phyloP scores from a whole-genome alignment of 129 eudicot genomes.

The Tanacetum coccineum region DNA sequence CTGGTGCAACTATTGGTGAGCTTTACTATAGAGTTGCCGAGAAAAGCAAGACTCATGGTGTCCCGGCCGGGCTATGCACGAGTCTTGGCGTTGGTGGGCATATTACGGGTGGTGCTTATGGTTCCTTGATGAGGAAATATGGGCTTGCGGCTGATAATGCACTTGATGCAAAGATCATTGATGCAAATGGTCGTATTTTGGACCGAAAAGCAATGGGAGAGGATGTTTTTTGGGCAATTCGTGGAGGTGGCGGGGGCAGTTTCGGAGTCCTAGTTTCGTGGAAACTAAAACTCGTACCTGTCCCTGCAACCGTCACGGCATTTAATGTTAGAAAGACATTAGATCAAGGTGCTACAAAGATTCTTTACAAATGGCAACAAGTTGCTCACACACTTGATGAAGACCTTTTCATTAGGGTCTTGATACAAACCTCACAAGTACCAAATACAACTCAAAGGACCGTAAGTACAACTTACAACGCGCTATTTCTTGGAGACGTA shows the following conservation, averaged over 20 bases:
- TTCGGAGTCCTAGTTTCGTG: conserved; percentile 66
- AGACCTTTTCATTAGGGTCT: conserved; percentile 36
- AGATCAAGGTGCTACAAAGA: conserved; percentile 39
- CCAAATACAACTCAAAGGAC: conserved; percentile 40
- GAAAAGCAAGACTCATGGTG: conserved; percentile 56
- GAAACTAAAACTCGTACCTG: conserved; percentile 64
- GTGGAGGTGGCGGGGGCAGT: conserved; percentile 78
- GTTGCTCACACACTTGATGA: conserved; percentile 32
- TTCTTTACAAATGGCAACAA: conserved; percentile 41
- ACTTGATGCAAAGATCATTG: conserved; percentile 57
- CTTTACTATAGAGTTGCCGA: conserved; percentile 58
- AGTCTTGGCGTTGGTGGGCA: conserved; percentile 85
- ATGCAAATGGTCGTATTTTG: conserved; percentile 43
- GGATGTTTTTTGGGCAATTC: conserved; percentile 76
- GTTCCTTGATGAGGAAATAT: conserved; percentile 71
- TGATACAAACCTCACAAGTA: conserved; percentile 16
- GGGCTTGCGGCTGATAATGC: conserved; percentile 78
- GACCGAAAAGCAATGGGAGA: conserved; percentile 75
- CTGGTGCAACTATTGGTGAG: conserved; percentile 45
- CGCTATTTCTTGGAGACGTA: conserved; percentile 57
- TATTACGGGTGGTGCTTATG: conserved; percentile 75
- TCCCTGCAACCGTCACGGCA: conserved; percentile 57
- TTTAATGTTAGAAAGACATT: conserved; percentile 49
- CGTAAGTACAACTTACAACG: conserved; percentile 40
- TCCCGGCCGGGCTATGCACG: conserved; percentile 67